phyloP scores from a whole-genome alignment of 768 basidiomycete species.

The Sporobolomyces roseus region DNA sequence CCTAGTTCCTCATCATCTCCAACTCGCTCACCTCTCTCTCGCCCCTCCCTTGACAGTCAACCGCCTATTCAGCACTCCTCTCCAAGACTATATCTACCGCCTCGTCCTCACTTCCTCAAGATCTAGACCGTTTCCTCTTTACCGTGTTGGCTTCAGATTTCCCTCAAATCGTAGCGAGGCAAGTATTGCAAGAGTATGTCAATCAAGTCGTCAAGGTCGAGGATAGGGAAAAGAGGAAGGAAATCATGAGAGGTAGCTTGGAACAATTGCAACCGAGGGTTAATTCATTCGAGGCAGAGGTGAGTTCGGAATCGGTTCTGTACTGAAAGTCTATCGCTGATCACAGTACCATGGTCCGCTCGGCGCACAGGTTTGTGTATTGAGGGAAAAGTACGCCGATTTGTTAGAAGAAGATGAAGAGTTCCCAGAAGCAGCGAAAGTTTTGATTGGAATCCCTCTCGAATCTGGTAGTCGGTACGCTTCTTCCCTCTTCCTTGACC shows the following conservation, averaged over 20 bases:
- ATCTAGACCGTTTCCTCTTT: slow-evolving; percentile 26
- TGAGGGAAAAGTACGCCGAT: slow-evolving; percentile 86
- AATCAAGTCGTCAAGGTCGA: slow-evolving; percentile 59
- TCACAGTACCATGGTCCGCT: too few species aligned
- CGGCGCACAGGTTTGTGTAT: slow-evolving; percentile 79
- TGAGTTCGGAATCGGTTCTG: slow-evolving; percentile 49
- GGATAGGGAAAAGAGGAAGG: slow-evolving; percentile 59
- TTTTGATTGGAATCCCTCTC: slow-evolving; percentile 85
- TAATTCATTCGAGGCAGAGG: slow-evolving; percentile 94
- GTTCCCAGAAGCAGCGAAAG: slow-evolving; percentile 86
- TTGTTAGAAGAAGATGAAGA: slow-evolving; percentile 83
- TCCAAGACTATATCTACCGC: slow-evolving; percentile 23
- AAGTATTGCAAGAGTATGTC: slow-evolving; percentile 80
- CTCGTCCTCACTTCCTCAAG: slow-evolving; percentile 11
- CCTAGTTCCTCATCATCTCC: slow-evolving; percentile 17
- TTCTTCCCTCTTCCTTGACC: not conserved
- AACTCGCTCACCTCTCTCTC: not conserved
- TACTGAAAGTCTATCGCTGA: too few species aligned
- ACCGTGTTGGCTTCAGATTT: slow-evolving; percentile 23
- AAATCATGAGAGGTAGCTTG: slow-evolving; percentile 71
- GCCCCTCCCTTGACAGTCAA: slow-evolving; percentile 5
- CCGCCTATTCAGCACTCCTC: slow-evolving; percentile 33
- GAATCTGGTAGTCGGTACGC: slow-evolving; percentile 78
- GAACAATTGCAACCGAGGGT: slow-evolving; percentile 67
- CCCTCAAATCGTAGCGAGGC: slow-evolving; percentile 65